phyloP scores from a whole-genome alignment of 148 eudicot genomes.

The Vaccinium corymbosum region DNA sequence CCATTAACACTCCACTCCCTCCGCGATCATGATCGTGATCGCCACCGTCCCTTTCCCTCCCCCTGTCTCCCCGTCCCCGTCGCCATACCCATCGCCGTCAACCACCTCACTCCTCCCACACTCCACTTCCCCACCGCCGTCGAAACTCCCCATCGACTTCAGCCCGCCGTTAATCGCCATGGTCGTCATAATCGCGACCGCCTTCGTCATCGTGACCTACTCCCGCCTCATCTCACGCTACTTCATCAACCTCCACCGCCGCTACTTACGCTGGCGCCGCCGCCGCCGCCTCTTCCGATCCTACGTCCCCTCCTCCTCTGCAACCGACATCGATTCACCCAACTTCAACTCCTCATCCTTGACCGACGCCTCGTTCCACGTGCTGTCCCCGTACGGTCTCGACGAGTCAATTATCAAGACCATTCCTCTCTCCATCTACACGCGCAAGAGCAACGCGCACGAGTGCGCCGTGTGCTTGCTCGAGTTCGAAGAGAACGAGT shows the following conservation, averaged over 20 bases:
- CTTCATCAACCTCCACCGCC: constrained; percentile 33
- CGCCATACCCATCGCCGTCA: not conserved
- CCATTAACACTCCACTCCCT: not conserved
- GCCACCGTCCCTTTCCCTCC: not conserved
- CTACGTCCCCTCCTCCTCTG: constrained; percentile 32
- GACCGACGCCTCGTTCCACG: constrained; percentile 36
- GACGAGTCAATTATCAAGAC: constrained; percentile 69
- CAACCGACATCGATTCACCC: constrained; percentile 48
- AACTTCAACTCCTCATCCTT: constrained; percentile 30
- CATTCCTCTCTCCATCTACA: constrained; percentile 68
- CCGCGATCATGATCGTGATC: not conserved
- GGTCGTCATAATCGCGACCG: constrained; percentile 74
- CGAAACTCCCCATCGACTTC: constrained; percentile 50
- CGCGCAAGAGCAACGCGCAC: constrained; percentile 26
- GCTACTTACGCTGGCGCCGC: constrained; percentile 37
- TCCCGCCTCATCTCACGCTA: constrained; percentile 67
- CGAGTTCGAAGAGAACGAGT: constrained; percentile 74
- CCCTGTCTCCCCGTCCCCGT: constrained; percentile 6
- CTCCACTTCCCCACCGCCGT: constrained; percentile 23
- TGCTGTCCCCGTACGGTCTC: constrained; percentile 74
- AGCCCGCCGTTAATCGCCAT: constrained; percentile 86
- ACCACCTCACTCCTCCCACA: constrained; percentile 20
- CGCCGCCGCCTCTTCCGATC: constrained; percentile 45
- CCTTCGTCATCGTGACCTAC: constrained; percentile 73
- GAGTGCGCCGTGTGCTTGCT: constrained; percentile 88